Conservation (phyloP, 768 basidiomycete species). For the Boletus barrowsii region DNA sequence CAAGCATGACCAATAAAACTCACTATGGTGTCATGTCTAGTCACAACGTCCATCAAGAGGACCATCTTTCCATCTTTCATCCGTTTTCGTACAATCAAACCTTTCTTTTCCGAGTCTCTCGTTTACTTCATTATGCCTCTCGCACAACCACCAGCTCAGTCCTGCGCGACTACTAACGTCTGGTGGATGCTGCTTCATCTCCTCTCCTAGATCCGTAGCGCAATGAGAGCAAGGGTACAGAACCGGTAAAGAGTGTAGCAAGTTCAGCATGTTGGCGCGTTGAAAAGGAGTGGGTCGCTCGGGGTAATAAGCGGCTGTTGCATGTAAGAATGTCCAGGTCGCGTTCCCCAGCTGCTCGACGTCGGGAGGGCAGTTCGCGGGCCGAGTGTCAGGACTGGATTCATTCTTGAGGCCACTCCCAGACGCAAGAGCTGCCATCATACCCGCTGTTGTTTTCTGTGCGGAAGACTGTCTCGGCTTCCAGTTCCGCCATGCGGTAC, state of each 20-base stretch:
- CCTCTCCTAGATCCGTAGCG: constrained; percentile 75
- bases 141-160: constrained; percentile 85
- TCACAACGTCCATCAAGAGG: constrained; percentile 87
- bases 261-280: constrained; percentile 77
- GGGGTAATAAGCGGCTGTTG: constrained; percentile 94
- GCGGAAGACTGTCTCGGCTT: constrained; percentile 39
- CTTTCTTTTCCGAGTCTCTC: constrained; percentile 73
- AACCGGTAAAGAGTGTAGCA: constrained; percentile 73
- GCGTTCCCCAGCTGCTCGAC: constrained; percentile 85
- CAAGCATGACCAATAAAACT: not conserved
- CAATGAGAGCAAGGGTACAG: constrained; percentile 90
- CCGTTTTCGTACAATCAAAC: constrained; percentile 81
- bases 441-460: constrained; percentile 29
- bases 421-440: constrained; percentile 35
- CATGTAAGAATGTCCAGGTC: constrained; percentile 96
- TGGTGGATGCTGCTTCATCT: constrained; percentile 65
- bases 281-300: constrained; percentile 72
- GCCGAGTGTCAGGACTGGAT: constrained; percentile 38
- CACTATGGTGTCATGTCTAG: constrained; percentile 32
- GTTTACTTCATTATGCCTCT: constrained; percentile 92
- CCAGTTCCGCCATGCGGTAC: constrained; percentile 77
- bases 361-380: constrained; percentile 82
- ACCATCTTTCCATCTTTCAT: constrained; percentile 92
- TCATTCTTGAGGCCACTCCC: constrained; percentile 28
- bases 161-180: constrained; percentile 69